Percentiles rank a stretch among this genome's conserved stretches.
Evolutionary conservation across 345 rosid genomes (phyloP).

Genomic region (rapeseed (Brassica napus)): Da-Ae NC_063434.1:15279001-15279500

Average conservation of each 20-base stretch:
- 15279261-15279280: neutral
- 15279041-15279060: neutral
- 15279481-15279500: neutral
- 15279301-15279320: constrained; percentile 1
- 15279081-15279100: neutral
- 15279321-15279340: neutral
- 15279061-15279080: neutral
- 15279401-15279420: no score
- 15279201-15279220: neutral
- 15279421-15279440: no score
- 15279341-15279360: neutral
- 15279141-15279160: constrained; percentile 1
- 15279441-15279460: no score
- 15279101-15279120: neutral
- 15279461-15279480: neutral
- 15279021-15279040: neutral
- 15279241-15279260: neutral
- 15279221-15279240: constrained; percentile 1
- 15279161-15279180: neutral
- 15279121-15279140: neutral
- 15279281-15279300: neutral
- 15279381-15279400: neutral
- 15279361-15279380: neutral
- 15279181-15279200: neutral
- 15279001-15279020: neutral